Conservation (phyloP, 176 grass and related monocot species). For the Cenchrus americanus region DNA sequence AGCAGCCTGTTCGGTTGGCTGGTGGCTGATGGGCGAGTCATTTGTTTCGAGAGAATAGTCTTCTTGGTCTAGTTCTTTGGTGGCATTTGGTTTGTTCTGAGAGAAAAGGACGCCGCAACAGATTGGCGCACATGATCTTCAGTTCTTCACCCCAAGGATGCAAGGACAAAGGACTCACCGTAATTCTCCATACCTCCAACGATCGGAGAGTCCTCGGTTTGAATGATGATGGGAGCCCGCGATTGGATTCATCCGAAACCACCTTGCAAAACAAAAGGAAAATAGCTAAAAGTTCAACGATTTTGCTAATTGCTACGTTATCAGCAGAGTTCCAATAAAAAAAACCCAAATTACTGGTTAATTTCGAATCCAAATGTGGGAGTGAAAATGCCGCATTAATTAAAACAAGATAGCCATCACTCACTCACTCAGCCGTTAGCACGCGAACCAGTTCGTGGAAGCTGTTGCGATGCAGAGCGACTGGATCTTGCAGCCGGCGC, state of each 20-base stretch:
- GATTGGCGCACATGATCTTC: not conserved
- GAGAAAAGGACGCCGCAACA: no score
- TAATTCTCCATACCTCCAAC: not conserved
- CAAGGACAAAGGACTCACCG: not conserved
- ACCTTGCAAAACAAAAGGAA: not conserved
- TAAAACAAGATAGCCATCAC: not conserved
- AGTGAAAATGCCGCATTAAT: not conserved
- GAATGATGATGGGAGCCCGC: constrained; percentile 22
- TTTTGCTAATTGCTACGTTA: not conserved
- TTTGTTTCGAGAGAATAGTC: no score
- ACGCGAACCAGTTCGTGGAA: not conserved
- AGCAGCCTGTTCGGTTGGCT: no score
- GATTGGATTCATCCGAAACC: not conserved
- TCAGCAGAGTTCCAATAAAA: not conserved
- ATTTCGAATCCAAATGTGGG: not conserved
- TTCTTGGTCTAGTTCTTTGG: no score
- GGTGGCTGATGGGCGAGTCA: no score
- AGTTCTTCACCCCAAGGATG: no score
- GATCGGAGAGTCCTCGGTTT: constrained; percentile 29
- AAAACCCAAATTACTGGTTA: not conserved
- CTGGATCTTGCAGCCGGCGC: not conserved
- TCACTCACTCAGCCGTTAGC: not conserved
- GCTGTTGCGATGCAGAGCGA: not conserved
- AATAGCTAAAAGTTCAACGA: not conserved
- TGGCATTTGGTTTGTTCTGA: no score